A percentile compares a stretch with the other conserved stretches of the same genome.
Evolutionary conservation across 257 asterid genomes (phyloP).

Genomic region (Cordia subcordata): DNA sequence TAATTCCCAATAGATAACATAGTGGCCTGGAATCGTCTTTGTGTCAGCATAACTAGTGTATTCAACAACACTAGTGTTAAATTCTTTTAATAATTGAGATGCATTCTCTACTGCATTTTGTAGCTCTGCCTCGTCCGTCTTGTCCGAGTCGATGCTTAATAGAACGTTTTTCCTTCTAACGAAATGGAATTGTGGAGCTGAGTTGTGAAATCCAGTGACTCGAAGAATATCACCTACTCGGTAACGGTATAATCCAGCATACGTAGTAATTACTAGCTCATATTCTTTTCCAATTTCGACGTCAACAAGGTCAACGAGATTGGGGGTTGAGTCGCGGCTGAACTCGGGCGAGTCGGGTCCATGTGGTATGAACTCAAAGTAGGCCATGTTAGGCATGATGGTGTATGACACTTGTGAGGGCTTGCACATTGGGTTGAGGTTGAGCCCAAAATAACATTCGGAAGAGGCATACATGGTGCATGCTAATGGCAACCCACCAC

Average conservation of each 20-base stretch:
- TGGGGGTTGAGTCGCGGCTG: slow-evolving; percentile 31
- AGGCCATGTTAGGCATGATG: slow-evolving; percentile 98
- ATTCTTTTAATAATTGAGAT: slow-evolving; percentile 35
- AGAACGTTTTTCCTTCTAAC: slow-evolving; percentile 82
- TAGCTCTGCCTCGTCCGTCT: slow-evolving; percentile 91
- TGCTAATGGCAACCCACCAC: slow-evolving; percentile 76
- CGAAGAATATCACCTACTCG: slow-evolving; percentile 92
- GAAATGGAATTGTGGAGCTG: slow-evolving; percentile 86
- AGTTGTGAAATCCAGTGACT: slow-evolving; percentile 88
- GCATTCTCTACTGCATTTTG: slow-evolving; percentile 80
- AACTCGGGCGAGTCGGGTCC: slow-evolving; percentile 32
- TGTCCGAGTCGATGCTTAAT: slow-evolving; percentile 86
- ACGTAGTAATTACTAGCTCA: slow-evolving; percentile 85
- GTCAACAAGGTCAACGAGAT: slow-evolving; percentile 69
- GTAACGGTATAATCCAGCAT: slow-evolving; percentile 76
- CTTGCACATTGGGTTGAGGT: slow-evolving; percentile 85
- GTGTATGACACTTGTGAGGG: slow-evolving; percentile 88
- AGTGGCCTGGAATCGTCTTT: slow-evolving; percentile 83
- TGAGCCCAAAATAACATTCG: slow-evolving; percentile 89
- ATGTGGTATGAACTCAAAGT: slow-evolving; percentile 85
- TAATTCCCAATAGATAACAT: slow-evolving; percentile 90
- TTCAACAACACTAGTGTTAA: slow-evolving; percentile 76
- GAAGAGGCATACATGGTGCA: slow-evolving; percentile 98
- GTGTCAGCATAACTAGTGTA: slow-evolving; percentile 94
- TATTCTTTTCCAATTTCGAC: slow-evolving; percentile 87